phyloP scores from a whole-genome alignment of 805 yeast genomes.

The Metschnikowia amazonensis region DNA sequence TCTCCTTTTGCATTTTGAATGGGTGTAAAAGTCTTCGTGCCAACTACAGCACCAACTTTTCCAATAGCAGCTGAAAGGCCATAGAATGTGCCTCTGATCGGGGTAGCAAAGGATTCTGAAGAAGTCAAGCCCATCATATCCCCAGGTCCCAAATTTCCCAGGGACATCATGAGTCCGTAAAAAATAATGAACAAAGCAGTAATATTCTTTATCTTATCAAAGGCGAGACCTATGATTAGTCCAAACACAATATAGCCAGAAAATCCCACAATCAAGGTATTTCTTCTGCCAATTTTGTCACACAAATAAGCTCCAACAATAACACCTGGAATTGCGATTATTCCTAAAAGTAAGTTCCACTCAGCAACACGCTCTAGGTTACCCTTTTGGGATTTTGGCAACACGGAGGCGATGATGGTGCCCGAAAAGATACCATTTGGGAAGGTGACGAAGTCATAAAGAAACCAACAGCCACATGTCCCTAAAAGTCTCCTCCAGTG shows the following conservation, averaged over 20 bases:
- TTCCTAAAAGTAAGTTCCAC: conserved; percentile 66
- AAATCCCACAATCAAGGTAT: conserved; percentile 69
- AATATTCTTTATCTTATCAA: conserved; percentile 51
- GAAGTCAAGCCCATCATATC: conserved; percentile 63
- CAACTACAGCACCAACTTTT: conserved; percentile 82
- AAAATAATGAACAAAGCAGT: conserved; percentile 63
- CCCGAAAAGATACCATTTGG: conserved; percentile 72
- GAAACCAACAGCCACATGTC: conserved; percentile 73
- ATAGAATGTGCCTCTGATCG: conserved; percentile 71
- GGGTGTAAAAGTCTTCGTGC: conserved; percentile 68
- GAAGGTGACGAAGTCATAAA: conserved; percentile 77
- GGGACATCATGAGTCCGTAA: conserved; percentile 67
- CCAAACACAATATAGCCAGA: conserved; percentile 69
- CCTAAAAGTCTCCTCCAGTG: conserved; percentile 70
- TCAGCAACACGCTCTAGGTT: conserved; percentile 59
- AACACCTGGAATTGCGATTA: conserved; percentile 71
- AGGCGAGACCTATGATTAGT: conserved; percentile 64
- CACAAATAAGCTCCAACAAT: conserved; percentile 63
- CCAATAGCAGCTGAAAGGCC: conserved; percentile 79
- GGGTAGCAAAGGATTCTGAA: conserved; percentile 70
- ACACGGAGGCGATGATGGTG: conserved; percentile 53
- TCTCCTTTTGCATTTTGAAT: conserved; percentile 62
- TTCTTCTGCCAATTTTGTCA: conserved; percentile 66
- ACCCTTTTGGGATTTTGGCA: conserved; percentile 27
- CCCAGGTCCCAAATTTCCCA: conserved; percentile 79